Evolutionary conservation across 345 rosid species (phyloP).

Genomic region (Hibiscus tridactylites): DNA sequence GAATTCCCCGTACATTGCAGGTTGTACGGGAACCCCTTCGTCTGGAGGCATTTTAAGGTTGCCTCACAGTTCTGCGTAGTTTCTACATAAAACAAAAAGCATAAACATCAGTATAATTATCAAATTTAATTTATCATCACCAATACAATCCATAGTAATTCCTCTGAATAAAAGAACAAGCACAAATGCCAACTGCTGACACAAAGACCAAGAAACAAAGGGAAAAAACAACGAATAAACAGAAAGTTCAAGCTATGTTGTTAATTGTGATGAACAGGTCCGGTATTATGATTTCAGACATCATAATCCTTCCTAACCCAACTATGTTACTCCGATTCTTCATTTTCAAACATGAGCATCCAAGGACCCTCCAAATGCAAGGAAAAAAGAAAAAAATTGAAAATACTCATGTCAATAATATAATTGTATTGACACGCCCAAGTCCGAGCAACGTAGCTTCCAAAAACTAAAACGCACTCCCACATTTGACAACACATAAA

Average conservation of each 20-base stretch:
- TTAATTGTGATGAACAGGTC: not conserved
- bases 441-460: no score
- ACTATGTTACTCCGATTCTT: no score
- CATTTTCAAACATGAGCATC: no score
- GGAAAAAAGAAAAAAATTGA: no score
- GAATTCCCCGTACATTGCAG: constrained; percentile 31
- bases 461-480: not conserved
- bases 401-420: no score
- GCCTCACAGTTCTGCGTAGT: constrained; percentile 46
- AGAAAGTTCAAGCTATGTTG: not conserved
- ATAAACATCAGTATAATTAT: not conserved
- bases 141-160: not conserved
- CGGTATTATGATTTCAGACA: not conserved
- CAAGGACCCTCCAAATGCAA: no score
- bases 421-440: no score
- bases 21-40: constrained; percentile 31
- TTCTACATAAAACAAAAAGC: constrained; percentile 23
- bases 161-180: not conserved
- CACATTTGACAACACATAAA: not conserved
- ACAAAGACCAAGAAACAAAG: not conserved
- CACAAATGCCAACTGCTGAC: not conserved
- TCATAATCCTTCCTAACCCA: not conserved
- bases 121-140: not conserved
- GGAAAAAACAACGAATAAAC: not conserved
- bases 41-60: constrained; percentile 39